Base-by-base conservation (phyloP, 352 stramenopile species). In the Globisporangium rhizosaccharum region DNA sequence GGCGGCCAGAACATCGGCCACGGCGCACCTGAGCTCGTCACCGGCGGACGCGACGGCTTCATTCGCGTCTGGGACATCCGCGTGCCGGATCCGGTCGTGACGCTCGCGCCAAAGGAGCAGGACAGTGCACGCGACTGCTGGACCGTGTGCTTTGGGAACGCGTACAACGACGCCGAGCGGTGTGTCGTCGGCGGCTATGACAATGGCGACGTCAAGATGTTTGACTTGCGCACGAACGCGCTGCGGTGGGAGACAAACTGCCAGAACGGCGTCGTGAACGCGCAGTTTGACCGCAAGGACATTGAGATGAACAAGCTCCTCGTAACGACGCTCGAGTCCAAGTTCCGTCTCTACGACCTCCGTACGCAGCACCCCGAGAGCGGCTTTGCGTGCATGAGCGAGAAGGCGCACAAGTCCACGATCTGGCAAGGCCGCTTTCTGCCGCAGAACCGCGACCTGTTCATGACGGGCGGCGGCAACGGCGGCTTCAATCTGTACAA, bases 221-320 rank as follows among this genome's bases (percentile, higher is more conserved):
- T 98, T 59, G 96, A 99, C 63, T 67, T 98, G 51, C 79, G 96
- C 33, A 97, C 90, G 5, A 97, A 96, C 63, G 79, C 79, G 56
- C 76, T 98, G 64, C 73, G 89, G 51, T 99, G 94, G 90, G 96
- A 99, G 67, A 98, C 92, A 53, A 99, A 98, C 68, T 93, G 91
- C 51, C 83, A 92, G 59, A 98, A 98, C 74, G 96, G 95, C 18
- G 95, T 99, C n/a, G 97, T 97, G 42, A 91, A 83, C 56, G 73
- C 97, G 36, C 82, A 98, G 67, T 98, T 98, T 57, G 96, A 99
- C 69, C 82, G 96, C 42, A 96, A 94, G 57, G 93, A 98, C 65
- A 98, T 98, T 66, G 90, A 98, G 67, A 98, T 98, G 95, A 99
- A 99, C 73, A 98, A 99, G 65, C 67, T 97, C 28, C 67, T 97